Evolutionary conservation across 2,329 filamentous ascomycete genomes (phyloP).

Genomic region (Ceratocystis cacaofunesta): DNA sequence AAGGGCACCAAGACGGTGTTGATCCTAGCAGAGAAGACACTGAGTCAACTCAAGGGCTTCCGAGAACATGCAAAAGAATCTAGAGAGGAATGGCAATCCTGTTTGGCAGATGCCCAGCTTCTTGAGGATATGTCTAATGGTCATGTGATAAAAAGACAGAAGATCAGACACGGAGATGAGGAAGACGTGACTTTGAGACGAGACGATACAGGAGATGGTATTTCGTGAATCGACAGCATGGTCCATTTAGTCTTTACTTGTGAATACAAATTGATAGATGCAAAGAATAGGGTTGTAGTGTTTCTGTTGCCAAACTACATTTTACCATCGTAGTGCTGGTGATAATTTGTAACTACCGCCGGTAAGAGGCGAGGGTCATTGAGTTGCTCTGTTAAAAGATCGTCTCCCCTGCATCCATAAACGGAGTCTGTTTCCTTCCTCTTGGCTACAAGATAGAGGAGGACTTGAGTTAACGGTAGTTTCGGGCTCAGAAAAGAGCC

Average conservation of each 20-base stretch:
- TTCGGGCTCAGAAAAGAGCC: slow-evolving; percentile 1
- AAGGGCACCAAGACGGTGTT: slow-evolving; percentile 3
- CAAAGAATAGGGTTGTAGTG: neutral
- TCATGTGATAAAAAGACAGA: neutral
- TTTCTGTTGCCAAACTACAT: neutral
- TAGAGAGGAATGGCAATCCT: neutral
- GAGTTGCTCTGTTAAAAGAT: slow-evolving; percentile 29
- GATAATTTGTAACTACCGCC: slow-evolving; percentile 48
- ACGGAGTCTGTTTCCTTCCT: slow-evolving; percentile 39
- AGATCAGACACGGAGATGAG: slow-evolving; percentile 20
- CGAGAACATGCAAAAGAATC: slow-evolving; percentile 7
- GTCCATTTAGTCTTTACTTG: neutral
- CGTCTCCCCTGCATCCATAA: slow-evolving; percentile 59
- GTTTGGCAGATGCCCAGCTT: neutral
- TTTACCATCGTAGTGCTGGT: neutral
- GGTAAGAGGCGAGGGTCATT: slow-evolving; percentile 55
- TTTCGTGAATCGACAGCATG: too few species aligned
- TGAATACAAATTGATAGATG: neutral
- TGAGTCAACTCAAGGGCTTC: slow-evolving; percentile 15
- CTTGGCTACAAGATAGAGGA: slow-evolving; percentile 62
- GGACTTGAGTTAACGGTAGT: slow-evolving; percentile 41
- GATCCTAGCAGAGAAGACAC: slow-evolving; percentile 13
- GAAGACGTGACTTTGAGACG: too few species aligned
- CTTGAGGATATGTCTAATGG: neutral
- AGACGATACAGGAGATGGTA: too few species aligned